Evolutionary conservation across 139 green algal genomes (phyloP), one percentile per base, ranked within the genome.

Genomic region (Pedinophyceae sp.): DNA sequence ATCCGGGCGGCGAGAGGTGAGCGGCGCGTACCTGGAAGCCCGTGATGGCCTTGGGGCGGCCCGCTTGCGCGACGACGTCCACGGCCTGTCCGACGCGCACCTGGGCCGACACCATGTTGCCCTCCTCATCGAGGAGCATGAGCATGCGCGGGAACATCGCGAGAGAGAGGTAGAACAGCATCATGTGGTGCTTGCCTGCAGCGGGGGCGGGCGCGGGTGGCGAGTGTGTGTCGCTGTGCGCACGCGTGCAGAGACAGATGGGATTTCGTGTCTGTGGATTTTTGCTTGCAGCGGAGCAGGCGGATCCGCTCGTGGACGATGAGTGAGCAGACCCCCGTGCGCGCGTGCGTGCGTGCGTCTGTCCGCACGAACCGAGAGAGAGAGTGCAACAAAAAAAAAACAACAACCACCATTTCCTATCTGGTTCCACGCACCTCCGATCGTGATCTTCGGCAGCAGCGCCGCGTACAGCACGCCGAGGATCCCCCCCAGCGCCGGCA

Each of bases 1-100:
- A 39, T 38, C 26, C 38, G 27, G 43, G 57, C 4, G 15, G 48
- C 25, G 55, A 5, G 27, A 61, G 19, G 48, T 15, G 26, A 49
- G n/a, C n/a, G n/a, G n/a, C n/a, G n/a, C n/a, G n/a, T n/a, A n/a
- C n/a, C n/a, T n/a, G 34, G 34, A 80, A 80, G 6, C 80, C 83
- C 28, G 92, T 97, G 68, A 99, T 94, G 30, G 83, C 93, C 75
- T 99, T 99, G 30, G 92, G 92, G 47, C 82, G 60, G n/a, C 92
- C 92, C 15, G 89, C 86, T 66, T 96, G 91, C 7, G 89, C 92
- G 48, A 99, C 92, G 2, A 86, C 77, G 59, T 99, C 92, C 50
- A 99, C 92, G 13, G 92, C 90, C 60, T 87, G 73, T 15, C 92
- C 91, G 48, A 99, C 83, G 30, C 87, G 73, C 62, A 93, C 87